A percentile compares a stretch with the other conserved stretches of the same genome.
phyloP scores from a whole-genome alignment of 2,329 filamentous ascomycete genomes.

The Exophiala bonariae region DNA sequence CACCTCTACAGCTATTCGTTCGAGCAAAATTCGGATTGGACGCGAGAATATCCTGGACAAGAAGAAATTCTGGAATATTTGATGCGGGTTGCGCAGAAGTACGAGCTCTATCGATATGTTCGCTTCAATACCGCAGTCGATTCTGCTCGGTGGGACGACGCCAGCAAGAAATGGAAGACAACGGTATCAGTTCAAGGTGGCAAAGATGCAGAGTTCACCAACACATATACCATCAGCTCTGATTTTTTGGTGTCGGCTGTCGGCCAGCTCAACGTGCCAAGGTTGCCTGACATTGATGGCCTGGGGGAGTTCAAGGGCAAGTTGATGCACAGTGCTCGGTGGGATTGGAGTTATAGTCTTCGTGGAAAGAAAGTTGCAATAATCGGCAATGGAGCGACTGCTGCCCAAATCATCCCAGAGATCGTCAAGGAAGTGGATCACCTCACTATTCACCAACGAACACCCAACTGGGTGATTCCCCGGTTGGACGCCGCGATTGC shows the following conservation, averaged over 20 bases:
- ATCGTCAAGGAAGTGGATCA: conserved; percentile 51
- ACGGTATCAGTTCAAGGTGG: conserved; percentile 46
- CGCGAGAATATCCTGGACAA: conserved; percentile 58
- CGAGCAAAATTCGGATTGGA: conserved; percentile 60
- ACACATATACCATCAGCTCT: conserved; percentile 53
- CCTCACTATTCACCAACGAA: conserved; percentile 58
- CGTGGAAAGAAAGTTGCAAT: conserved; percentile 56
- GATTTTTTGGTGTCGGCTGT: conserved; percentile 61
- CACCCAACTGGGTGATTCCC: conserved; percentile 60
- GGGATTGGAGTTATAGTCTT: conserved; percentile 55
- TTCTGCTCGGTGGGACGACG: conserved; percentile 57
- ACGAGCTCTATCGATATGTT: conserved; percentile 54
- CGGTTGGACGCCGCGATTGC: conserved; percentile 51
- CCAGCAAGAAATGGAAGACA: conserved; percentile 43
- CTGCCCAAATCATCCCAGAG: conserved; percentile 60
- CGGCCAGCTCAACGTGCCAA: conserved; percentile 59
- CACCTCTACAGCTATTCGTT: conserved; percentile 62
- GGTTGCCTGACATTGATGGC: conserved; percentile 34
- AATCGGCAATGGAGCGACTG: conserved; percentile 63
- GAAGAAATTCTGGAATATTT: conserved; percentile 61
- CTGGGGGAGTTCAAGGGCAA: conserved; percentile 32
- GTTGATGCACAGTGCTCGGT: conserved; percentile 33
- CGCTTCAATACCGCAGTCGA: conserved; percentile 60
- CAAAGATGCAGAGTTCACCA: conserved; percentile 57
- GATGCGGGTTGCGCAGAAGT: conserved; percentile 34